Conservation (phyloP, 208 protist species). For the Leptomonas pyrrhocoris region DNA sequence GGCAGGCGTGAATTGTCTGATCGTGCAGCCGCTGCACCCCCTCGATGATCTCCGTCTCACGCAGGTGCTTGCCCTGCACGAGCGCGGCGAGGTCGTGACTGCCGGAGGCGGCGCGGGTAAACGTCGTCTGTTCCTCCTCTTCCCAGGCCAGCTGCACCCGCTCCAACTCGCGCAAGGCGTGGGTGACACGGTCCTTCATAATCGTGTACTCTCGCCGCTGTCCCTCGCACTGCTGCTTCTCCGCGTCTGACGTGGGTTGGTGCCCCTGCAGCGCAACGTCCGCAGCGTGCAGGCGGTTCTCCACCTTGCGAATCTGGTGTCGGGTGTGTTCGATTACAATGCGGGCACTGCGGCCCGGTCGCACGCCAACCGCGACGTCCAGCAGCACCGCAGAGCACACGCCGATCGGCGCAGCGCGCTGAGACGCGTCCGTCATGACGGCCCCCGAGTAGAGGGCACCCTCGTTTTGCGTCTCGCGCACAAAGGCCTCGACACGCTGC, state of each 20-base stretch:
- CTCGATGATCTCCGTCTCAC: slow-evolving; percentile 70
- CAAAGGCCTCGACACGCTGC: slow-evolving; percentile 65
- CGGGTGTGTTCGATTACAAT: slow-evolving; percentile 80
- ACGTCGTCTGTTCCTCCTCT: slow-evolving; percentile 61
- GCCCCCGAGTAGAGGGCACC: slow-evolving; percentile 55
- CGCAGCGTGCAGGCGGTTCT: slow-evolving; percentile 65
- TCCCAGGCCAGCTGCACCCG: slow-evolving; percentile 51
- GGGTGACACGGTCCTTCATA: slow-evolving; percentile 62
- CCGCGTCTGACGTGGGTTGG: slow-evolving; percentile 3
- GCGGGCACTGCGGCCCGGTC: slow-evolving; percentile 61
- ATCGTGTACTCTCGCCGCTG: slow-evolving; percentile 66
- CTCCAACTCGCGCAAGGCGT: slow-evolving; percentile 51
- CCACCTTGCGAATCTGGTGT: slow-evolving; percentile 41
- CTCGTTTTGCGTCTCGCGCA: slow-evolving; percentile 78
- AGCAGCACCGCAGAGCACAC: slow-evolving; percentile 67
- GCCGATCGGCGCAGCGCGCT: slow-evolving; percentile 48
- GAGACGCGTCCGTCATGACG: slow-evolving; percentile 58
- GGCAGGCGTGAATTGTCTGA: slow-evolving; percentile 62
- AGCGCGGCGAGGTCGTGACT: slow-evolving; percentile 54
- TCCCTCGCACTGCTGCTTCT: slow-evolving; percentile 27
- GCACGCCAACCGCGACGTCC: slow-evolving; percentile 82
- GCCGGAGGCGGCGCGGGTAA: slow-evolving; percentile 55
- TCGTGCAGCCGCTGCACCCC: slow-evolving; percentile 73
- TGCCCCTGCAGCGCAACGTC: slow-evolving; percentile 42
- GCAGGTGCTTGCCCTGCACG: slow-evolving; percentile 65